Evolutionary conservation across 768 basidiomycete species (phyloP), one percentile per base, ranked within the genome.

Genomic region (Boletus fagicola): DNA sequence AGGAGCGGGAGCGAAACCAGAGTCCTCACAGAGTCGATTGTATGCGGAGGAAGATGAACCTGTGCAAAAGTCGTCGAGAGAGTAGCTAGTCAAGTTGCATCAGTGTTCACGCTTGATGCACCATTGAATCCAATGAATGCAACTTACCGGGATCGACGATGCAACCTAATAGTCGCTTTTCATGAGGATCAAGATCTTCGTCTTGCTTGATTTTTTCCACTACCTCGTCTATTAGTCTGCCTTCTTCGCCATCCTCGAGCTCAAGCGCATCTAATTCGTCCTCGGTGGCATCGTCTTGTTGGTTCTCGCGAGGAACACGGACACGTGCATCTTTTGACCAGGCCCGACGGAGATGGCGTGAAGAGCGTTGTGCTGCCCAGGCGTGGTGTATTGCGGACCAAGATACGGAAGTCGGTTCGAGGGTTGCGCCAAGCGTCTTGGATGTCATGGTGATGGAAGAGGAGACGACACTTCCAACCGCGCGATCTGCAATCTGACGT

Each of bases 11-110:
- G 73, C 2, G 93, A 94, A 11, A 97, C 92, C 53, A 96, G 84
- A 0, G 92, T 94, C 62, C 95, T 84, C 43, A 98, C 86, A 24
- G 92, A 89, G 71, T 98, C 94, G 48, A 96, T 90, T 0, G 94
- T 96, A 68, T 88, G 87, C 18, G 83, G 72, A 11, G 94, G 94
- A 43, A 98, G 80, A 70, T 95, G 92, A 26, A 97, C 94, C 61
- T 94, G 88, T 51, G 78, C 79, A 71, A 96, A 97, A 0, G 90
- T 85, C 9, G 94, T 95, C 13, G 87, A 81, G 76, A 94, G 85
- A 0, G 88, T 77, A 28, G 72, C 90, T 92, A 55, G 33, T 28
- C 38, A 10, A 28, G 52, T 58, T 22, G 35, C 40, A 33, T 67
- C 22, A 64, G 42, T n/a, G 7, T 20, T 42, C 53, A n/a, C 49